These are phyloP conservation scores for Hypocrella siamensis DNA, from an alignment of 2,329 filamentous ascomycete species.

Conservation along the genomic window DNA sequence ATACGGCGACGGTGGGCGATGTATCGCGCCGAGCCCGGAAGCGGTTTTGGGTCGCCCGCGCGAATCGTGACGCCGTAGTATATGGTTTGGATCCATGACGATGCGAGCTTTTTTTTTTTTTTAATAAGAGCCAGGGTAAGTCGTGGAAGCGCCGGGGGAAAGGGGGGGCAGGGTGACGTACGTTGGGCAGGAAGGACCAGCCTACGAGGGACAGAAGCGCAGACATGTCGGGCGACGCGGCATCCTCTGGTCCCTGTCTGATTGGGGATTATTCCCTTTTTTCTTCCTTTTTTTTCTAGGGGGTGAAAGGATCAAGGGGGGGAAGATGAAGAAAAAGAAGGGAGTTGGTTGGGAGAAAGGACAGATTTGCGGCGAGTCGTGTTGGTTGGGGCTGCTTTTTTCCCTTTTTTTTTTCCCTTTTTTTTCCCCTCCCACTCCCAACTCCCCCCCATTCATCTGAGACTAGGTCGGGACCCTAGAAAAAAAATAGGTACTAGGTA, in stretches of 20 bases:
- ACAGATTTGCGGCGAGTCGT: no score
- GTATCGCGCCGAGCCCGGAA: conserved; percentile 51
- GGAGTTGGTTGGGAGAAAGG: no score
- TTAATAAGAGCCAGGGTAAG: no score
- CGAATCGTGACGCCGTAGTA: conserved; percentile 84
- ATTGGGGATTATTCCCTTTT: not conserved
- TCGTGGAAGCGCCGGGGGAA: conserved; percentile 1
- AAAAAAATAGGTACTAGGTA: no score
- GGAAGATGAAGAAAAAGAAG: no score
- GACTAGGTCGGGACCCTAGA: no score
- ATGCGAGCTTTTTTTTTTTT: conserved; percentile 72
- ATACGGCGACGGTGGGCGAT: conserved; percentile 65
- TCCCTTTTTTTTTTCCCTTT: no score
- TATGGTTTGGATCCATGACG: conserved; percentile 59
- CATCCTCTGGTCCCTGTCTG: conserved; percentile 2
- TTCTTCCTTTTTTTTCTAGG: not conserved
- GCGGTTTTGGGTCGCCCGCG: conserved; percentile 70
- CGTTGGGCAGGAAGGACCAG: conserved; percentile 40
- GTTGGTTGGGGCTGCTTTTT: no score
- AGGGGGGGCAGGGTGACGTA: conserved; percentile 14
- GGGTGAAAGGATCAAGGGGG: not conserved
- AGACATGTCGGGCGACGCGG: conserved; percentile 25
- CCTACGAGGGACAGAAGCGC: conserved; percentile 36
- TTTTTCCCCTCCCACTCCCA: no score
- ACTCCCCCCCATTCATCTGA: no score